Percentiles rank a stretch among this genome's conserved stretches.
Conservation (phyloP, 78 protist genomes). For the Tieghemostelium lacteum region DNA sequence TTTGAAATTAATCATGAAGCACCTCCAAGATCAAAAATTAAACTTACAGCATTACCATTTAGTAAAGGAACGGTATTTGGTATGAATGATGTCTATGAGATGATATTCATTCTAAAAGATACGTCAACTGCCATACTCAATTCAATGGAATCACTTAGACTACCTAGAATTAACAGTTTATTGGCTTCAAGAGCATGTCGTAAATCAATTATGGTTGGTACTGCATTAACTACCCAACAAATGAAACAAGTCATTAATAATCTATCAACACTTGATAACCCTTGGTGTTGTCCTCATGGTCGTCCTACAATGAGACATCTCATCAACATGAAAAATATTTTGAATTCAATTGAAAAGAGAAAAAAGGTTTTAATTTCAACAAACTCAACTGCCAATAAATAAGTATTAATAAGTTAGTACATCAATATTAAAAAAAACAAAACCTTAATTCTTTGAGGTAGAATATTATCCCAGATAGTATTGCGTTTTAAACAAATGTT, state of each 20-base stretch:
- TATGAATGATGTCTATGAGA: constrained; percentile 77
- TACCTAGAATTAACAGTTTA: constrained; percentile 86
- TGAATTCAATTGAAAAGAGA: not conserved
- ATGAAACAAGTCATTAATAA: constrained; percentile 83
- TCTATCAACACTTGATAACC: constrained; percentile 84
- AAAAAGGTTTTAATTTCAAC: too few relatives aligned
- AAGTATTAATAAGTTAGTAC: too few relatives aligned
- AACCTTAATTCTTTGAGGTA: too few relatives aligned
- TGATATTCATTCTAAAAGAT: constrained; percentile 77
- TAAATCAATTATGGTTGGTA: constrained; percentile 93
- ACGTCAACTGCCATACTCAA: constrained; percentile 13
- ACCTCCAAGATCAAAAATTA: constrained; percentile 53
- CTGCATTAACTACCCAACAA: constrained; percentile 53
- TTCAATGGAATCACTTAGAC: constrained; percentile 25
- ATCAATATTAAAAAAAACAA: too few relatives aligned
- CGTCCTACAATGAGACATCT: constrained; percentile 97
- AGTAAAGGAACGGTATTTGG: constrained; percentile 70
- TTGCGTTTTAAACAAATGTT: too few relatives aligned
- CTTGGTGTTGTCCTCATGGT: constrained; percentile 99
- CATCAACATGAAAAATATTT: not conserved
- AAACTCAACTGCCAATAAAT: too few relatives aligned
- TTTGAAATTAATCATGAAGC: constrained; percentile 64
- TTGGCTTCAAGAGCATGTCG: constrained; percentile 96
- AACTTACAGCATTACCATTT: constrained; percentile 74
- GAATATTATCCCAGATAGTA: too few relatives aligned